A percentile compares a stretch with the other conserved stretches of the same genome.
Conservation (phyloP, 192 early-diverging fungal species). For the Allomyces arbusculus region DNA sequence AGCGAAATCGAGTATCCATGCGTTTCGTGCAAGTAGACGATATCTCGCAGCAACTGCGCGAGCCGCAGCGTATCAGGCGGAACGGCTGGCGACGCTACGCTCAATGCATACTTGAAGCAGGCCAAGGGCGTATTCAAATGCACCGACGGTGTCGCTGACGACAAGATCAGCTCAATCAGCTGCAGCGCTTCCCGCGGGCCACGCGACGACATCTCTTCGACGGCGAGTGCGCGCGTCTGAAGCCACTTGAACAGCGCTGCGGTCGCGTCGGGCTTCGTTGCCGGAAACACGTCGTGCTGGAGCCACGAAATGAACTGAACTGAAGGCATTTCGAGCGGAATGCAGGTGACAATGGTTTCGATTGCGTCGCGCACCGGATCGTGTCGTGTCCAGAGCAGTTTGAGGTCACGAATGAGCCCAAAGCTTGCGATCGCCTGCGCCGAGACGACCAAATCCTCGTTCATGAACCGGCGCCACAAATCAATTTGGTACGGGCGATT, state of each 20-base stretch:
- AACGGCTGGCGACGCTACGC: not conserved
- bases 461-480: not conserved
- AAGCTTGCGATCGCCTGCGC: not conserved
- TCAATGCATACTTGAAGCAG: not conserved
- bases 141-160: not conserved
- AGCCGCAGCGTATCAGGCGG: not conserved
- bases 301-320: not conserved
- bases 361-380: not conserved
- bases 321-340: not conserved
- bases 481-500: not conserved
- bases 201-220: not conserved
- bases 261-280: too few species aligned
- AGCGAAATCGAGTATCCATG: not conserved
- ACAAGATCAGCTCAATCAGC: not conserved
- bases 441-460: not conserved
- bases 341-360: not conserved
- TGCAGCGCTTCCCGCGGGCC: not conserved
- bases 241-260: too few species aligned
- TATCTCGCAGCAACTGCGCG: not conserved
- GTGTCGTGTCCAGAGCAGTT: not conserved
- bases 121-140: not conserved
- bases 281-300: not conserved
- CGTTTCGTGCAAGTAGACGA: not conserved
- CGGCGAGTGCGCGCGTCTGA: not conserved
- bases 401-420: not conserved